Base-by-base conservation (phyloP, 352 stramenopile genomes). In the Aphanomyces astaci region DNA sequence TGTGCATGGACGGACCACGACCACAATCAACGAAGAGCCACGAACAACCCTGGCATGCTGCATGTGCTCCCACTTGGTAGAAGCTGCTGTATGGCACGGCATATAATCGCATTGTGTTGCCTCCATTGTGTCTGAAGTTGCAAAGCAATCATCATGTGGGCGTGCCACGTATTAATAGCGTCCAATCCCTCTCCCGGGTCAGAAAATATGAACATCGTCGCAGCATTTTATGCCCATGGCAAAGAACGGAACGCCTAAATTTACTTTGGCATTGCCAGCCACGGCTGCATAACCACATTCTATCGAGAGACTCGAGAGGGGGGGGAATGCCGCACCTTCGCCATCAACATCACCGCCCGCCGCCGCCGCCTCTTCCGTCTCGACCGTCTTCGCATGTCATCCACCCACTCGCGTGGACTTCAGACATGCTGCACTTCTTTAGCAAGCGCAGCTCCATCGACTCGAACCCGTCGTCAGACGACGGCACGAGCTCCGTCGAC, bases 401-500 rank as follows among this genome's bases (percentile, higher is more conserved):
- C 39, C 39, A 46, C 39, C 17, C 39, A 17, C 13, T 25, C 13
- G 13, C 13, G 9, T 25, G 13, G 45, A 25, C 45, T 5, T 10
- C 13, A 25, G 45, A 53, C 45, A 53, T 53, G 13, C 51, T 59
- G 13, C 51, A 40, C 51, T 59, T 59, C 24, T 32, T 59, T 32
- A 4, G 51, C 25, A 59, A 59, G n/a, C 51, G 51, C 51, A 59
- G 17, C 17, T 59, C 51, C 17, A 59, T 59, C 30, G 51, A 59
- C 19, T 33, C 19, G 19, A 59, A 39, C 51, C 51, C 51, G 25
- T 59, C 51, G 19, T 59, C 51, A 13, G 51, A 33, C 25, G 30
- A 33, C n/a, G 25, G 25, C 27, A 25, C n/a, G n/a, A n/a, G n/a
- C n/a, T n/a, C 22, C 19, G 45, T 53, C 45, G 45, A 53, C 45